Percentiles rank a stretch among this genome's conserved stretches.
phyloP scores from a whole-genome alignment of 2,329 filamentous ascomycete species.

The Claviceps digitariae region DNA sequence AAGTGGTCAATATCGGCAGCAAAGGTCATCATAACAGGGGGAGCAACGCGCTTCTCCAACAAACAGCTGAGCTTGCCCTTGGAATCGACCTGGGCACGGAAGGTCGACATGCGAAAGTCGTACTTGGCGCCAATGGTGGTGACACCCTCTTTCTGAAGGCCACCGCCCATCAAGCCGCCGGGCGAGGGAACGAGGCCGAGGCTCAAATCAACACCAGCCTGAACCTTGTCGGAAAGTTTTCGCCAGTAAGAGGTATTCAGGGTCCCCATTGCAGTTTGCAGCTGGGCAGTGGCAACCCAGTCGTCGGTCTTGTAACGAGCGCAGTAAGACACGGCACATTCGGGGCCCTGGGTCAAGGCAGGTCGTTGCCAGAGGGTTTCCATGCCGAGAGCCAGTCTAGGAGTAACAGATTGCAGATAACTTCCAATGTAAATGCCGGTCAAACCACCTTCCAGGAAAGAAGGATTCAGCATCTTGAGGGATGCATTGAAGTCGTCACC shows the following conservation, averaged over 20 bases:
- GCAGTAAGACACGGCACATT: slow-evolving; percentile 79
- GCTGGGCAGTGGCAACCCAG: slow-evolving; percentile 85
- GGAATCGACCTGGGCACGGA: slow-evolving; percentile 92
- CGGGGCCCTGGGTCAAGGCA: slow-evolving; percentile 72
- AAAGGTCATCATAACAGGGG: slow-evolving; percentile 86
- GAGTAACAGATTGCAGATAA: slow-evolving; percentile 88
- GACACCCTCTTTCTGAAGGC: slow-evolving; percentile 69
- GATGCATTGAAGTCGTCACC: slow-evolving; percentile 88
- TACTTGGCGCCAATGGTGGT: slow-evolving; percentile 94
- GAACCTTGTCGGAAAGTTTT: slow-evolving; percentile 82
- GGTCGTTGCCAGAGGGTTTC: slow-evolving; percentile 91
- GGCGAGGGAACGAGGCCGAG: slow-evolving; percentile 60
- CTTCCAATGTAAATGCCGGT: slow-evolving; percentile 93
- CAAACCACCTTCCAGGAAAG: slow-evolving; percentile 74
- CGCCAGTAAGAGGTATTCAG: slow-evolving; percentile 92
- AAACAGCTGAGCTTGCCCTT: slow-evolving; percentile 86
- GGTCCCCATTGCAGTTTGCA: slow-evolving; percentile 69
- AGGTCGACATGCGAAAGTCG: slow-evolving; percentile 90
- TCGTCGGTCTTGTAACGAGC: slow-evolving; percentile 82
- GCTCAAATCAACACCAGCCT: slow-evolving; percentile 91
- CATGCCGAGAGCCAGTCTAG: slow-evolving; percentile 72
- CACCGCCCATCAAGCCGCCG: slow-evolving; percentile 61
- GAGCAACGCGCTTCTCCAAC: slow-evolving; percentile 89
- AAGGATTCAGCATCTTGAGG: slow-evolving; percentile 93
- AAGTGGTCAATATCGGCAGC: slow-evolving; percentile 93